These are phyloP conservation scores for Suillus variegatus DNA, from an alignment of 768 basidiomycete species.

Conservation along the genomic window DNA sequence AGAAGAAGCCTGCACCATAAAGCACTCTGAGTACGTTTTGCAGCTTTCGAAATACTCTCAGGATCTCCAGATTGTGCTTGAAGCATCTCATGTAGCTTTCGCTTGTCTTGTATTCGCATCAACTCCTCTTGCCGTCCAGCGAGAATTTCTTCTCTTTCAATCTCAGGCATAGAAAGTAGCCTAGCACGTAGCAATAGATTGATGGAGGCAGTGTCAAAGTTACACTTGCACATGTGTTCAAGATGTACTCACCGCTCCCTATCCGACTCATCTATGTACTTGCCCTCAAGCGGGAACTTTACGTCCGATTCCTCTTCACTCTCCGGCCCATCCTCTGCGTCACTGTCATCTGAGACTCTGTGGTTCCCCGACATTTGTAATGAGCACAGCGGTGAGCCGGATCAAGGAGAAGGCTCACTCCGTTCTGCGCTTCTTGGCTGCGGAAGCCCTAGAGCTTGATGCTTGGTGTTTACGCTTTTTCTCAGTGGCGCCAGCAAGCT, in stretches of 20 bases:
- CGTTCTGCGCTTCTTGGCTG: slow-evolving; percentile 68
- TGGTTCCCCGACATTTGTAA: slow-evolving; percentile 11
- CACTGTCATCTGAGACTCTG: slow-evolving; percentile 45
- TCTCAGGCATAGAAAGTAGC: slow-evolving; percentile 77
- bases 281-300: slow-evolving; percentile 90
- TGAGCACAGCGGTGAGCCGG: slow-evolving; percentile 10
- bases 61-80: slow-evolving; percentile 58
- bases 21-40: slow-evolving; percentile 61
- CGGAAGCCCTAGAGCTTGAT: slow-evolving; percentile 41
- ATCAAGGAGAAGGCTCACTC: slow-evolving; percentile 50
- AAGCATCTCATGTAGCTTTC: slow-evolving; percentile 73
- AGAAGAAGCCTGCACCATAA: slow-evolving; percentile 9
- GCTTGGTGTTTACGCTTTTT: slow-evolving; percentile 69
- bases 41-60: slow-evolving; percentile 69
- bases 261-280: slow-evolving; percentile 85
- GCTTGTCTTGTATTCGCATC: slow-evolving; percentile 71
- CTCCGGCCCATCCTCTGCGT: slow-evolving; percentile 58
- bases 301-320: slow-evolving; percentile 60
- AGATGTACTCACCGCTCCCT: slow-evolving; percentile 65
- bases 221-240: slow-evolving; percentile 26
- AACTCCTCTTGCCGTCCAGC: slow-evolving; percentile 79
- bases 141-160: slow-evolving; percentile 87
- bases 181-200: slow-evolving; percentile 40
- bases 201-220: slow-evolving; percentile 25
- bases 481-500: slow-evolving; percentile 68